Evolutionary conservation across 176 grass and related monocot genomes (phyloP).

Genomic region (Carex pumila): DNA sequence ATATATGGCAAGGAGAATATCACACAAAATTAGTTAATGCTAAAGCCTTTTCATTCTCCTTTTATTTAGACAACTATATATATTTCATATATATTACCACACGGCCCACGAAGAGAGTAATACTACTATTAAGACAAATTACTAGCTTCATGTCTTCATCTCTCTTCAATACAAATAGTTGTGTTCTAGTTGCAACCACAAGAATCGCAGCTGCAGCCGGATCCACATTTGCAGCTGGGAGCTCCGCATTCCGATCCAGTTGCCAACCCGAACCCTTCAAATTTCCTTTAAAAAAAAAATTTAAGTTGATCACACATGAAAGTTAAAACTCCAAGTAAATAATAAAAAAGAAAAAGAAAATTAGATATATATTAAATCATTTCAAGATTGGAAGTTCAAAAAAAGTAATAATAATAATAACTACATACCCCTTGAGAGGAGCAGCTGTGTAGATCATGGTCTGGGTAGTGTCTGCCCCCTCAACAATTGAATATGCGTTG

Average conservation of each 20-base stretch:
- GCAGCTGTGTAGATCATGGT: slow-evolving; percentile 6
- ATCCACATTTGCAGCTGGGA: slow-evolving; percentile 51
- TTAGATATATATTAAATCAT: background rate
- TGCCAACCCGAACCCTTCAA: slow-evolving; percentile 22
- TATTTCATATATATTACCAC: background rate
- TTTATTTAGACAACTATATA: background rate
- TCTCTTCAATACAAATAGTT: background rate
- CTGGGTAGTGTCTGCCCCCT: background rate
- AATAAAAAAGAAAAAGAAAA: background rate
- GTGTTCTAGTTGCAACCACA: slow-evolving; percentile 29
- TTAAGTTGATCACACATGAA: background rate
- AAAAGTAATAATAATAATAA: background rate
- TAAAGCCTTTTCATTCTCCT: background rate
- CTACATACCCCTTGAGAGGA: slow-evolving; percentile 25
- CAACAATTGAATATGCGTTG: slow-evolving; percentile 30
- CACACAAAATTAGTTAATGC: background rate
- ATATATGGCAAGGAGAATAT: background rate
- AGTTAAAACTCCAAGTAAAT: background rate
- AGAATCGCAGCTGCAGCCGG: slow-evolving; percentile 36
- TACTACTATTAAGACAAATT: background rate
- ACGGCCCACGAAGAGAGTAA: background rate
- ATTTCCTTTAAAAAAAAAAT: background rate
- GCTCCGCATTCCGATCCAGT: slow-evolving; percentile 27
- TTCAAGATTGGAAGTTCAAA: background rate
- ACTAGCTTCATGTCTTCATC: background rate